Evolutionary conservation across 768 basidiomycete species (phyloP).

Genomic region (Tricholoma bakamatsutake): DNA sequence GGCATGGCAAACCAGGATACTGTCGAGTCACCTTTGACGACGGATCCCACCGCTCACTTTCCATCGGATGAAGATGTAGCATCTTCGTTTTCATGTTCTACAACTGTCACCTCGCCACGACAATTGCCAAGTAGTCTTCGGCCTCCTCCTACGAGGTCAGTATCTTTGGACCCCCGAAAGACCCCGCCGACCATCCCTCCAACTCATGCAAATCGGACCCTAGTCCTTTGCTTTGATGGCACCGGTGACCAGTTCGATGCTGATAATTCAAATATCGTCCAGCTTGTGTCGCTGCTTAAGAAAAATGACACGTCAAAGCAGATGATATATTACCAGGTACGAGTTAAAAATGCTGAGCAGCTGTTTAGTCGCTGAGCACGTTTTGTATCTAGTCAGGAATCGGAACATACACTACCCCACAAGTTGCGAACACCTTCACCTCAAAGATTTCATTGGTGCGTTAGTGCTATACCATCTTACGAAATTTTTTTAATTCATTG

Average conservation of each 20-base stretch:
- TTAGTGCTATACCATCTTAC: neutral
- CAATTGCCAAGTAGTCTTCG: neutral
- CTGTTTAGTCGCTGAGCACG: neutral
- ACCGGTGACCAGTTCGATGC: slow-evolving; percentile 47
- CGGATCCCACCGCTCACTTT: neutral
- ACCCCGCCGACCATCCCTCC: slow-evolving; percentile 31
- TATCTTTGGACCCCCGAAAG: neutral
- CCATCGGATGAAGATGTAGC: neutral
- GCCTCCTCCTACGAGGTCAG: neutral
- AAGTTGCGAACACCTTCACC: slow-evolving; percentile 41
- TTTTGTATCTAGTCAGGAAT: slow-evolving; percentile 37
- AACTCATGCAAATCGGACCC: slow-evolving; percentile 31
- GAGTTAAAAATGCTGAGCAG: neutral
- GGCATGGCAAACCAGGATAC: neutral
- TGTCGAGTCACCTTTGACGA: neutral
- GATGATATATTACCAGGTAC: slow-evolving; percentile 54
- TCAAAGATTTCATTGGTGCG: slow-evolving; percentile 34
- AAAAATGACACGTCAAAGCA: slow-evolving; percentile 48
- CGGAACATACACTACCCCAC: slow-evolving; percentile 50
- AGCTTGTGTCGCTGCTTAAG: slow-evolving; percentile 44
- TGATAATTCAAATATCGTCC: slow-evolving; percentile 52
- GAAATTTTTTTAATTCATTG: neutral
- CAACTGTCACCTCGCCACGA: neutral
- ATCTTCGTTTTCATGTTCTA: neutral
- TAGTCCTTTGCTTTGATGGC: slow-evolving; percentile 54